Base-by-base conservation (phyloP, 2,329 filamentous ascomycete genomes). In the Penicillium frequentans region DNA sequence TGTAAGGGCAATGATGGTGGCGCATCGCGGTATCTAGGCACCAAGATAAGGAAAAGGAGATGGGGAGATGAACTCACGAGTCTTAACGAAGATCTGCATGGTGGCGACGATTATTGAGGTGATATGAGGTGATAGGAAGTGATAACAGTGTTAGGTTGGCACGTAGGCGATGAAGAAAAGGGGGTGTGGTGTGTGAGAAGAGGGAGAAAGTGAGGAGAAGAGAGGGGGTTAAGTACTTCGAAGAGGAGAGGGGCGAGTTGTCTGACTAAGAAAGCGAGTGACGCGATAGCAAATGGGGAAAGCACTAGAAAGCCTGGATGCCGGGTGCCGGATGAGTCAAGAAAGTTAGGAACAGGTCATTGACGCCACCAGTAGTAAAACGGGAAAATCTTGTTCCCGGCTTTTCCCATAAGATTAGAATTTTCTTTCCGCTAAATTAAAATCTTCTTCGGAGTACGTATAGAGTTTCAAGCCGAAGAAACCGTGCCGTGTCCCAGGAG, bases 41-140 rank as follows among this genome's bases (percentile, higher is more conserved):
- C 21, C 29, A 33, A 11, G 66, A n/a, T 26, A 10, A 29, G 7
- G 3, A 7, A 9, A 3, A 37, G 37, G 33, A 26, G 27, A 26
- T 65, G 66, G 63, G 68, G 71, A 67, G 64, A 61, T 33, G 35
- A 70, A 88, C 89, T 85, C 83, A 91, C 89, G 86, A 69, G 92
- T 96, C 88, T 96, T 96, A 72, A 96, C 93, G 80, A 96, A 97
- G 84, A 97, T 96, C 85, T 96, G 93, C 93, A 96, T 96, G 78
- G 67, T 87, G 79, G 65, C 75, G 73, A 47, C 45, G 45, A 45
- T 55, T 46, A 59, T 49, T 55, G 52, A 43, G 54, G 21, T 46
- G 43, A 45, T 33, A 11, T 26, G 26, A 26, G 7, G 7, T 26
- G 26, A 8, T 26, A 26, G 1, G 49, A 43, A 52, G 16, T 46